Evolutionary conservation across 176 grass and related monocot genomes (phyloP).

Genomic region (Phoenix roebelenii): DNA sequence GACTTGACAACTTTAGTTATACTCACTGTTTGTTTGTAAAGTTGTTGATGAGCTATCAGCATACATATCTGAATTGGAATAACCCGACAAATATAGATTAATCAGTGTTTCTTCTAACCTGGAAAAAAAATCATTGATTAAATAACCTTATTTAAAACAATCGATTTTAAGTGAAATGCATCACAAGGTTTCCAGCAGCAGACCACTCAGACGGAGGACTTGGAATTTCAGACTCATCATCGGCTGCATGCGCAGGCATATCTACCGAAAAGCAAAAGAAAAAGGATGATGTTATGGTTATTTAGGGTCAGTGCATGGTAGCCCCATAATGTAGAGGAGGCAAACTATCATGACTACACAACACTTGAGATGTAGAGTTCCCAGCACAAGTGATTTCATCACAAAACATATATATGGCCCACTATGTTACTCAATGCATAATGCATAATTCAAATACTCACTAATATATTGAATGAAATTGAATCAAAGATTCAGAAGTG

Average conservation of each 20-base stretch:
- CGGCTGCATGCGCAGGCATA: slow-evolving; percentile 18
- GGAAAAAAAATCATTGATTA: background rate
- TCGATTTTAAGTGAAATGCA: background rate
- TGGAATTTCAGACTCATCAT: slow-evolving; percentile 19
- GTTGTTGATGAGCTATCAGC: slow-evolving; percentile 17
- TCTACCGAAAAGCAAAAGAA: slow-evolving; percentile 26
- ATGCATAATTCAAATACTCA: too few species aligned
- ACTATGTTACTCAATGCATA: too few species aligned
- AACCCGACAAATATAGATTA: slow-evolving; percentile 82
- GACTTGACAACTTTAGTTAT: background rate
- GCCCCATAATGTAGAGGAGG: too few species aligned
- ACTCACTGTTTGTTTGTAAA: slow-evolving; percentile 26
- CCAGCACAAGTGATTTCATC: too few species aligned
- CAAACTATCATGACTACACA: too few species aligned
- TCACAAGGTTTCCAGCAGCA: slow-evolving; percentile 16
- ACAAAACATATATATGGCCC: too few species aligned
- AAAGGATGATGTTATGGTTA: background rate
- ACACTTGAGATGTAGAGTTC: too few species aligned
- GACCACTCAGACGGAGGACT: slow-evolving; percentile 70
- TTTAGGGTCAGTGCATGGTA: too few species aligned
- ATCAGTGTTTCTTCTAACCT: slow-evolving; percentile 90
- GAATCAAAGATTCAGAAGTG: too few species aligned
- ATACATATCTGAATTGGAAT: slow-evolving; percentile 27
- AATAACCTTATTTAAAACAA: background rate
- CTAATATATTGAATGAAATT: too few species aligned